Evolutionary conservation across 495 filamentous ascomycete species (phyloP), one percentile per base, ranked within the genome.

Genomic region (Astrocystis sublimbata): DNA sequence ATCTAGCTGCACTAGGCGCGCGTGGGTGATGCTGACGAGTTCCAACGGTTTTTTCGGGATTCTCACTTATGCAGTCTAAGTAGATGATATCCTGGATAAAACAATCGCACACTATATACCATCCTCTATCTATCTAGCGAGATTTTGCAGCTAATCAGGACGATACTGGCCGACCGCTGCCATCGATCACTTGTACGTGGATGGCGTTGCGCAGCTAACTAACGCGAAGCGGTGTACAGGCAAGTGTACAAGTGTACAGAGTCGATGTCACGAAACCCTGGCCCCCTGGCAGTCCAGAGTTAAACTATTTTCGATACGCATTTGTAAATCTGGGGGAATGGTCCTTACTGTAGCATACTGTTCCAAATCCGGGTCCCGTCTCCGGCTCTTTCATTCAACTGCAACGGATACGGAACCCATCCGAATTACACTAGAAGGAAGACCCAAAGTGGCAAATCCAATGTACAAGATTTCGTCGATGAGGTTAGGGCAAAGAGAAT

Each of bases 281-380:
- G 42, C n/a, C n/a, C n/a, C n/a, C n/a, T n/a, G n/a, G n/a, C n/a
- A n/a, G n/a, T n/a, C n/a, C n/a, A n/a, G n/a, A 45, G 40, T 12
- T 17, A 15, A 35, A 13, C 49, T 52, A 52, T 52, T 52, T 52
- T 52, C 49, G 49, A 52, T 52, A 52, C 51, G 60, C 51, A 62
- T 54, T 56, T 61, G 58, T 45, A 49, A 61, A 62, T 62, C 60
- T 62, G 60, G 60, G 59, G 60, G 36, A 54, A 54, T 46, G 26
- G 49, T 35, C 40, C 60, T 56, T 62, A 55, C 60, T 62, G 58
- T 62, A 52, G 23, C 58, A 23, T 23, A 23, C 28, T 45, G 15
- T 54, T 38, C 59, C 50, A 31, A 54, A 61, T 61, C 30, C 19
- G 30, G 59, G 41, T 51, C 60, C 19, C 56, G 60, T 53, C 60